Conservation (phyloP, 495 filamentous ascomycete genomes). For the Aspergillus baeticus region DNA sequence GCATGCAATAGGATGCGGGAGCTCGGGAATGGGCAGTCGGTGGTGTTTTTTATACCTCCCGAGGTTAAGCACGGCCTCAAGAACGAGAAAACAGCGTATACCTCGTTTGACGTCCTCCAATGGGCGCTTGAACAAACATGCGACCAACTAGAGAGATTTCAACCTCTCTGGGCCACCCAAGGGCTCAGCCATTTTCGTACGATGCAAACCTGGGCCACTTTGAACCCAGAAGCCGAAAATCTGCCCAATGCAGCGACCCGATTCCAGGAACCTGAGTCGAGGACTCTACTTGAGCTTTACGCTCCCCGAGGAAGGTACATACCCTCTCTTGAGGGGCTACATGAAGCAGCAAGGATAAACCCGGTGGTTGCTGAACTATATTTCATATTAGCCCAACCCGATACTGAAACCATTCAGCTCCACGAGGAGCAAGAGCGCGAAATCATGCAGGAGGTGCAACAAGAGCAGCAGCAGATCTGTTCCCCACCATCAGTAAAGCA, state of each 20-base stretch:
- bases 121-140: constrained; percentile 17
- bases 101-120: constrained; percentile 7
- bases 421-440: constrained; percentile 68
- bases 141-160: constrained; percentile 3
- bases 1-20: constrained; percentile 62
- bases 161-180: constrained; percentile 14
- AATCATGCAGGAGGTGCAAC: constrained; percentile 57
- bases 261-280: constrained; percentile 17
- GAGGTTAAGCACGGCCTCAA: constrained; percentile 37
- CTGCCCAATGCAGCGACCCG: neutral
- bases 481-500: constrained; percentile 38
- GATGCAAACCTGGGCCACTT: neutral
- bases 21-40: constrained; percentile 56
- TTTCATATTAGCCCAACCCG: neutral
- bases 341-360: no score
- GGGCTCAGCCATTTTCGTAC: constrained; percentile 9
- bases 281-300: constrained; percentile 15
- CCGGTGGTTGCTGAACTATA: constrained; percentile 1
- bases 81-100: neutral
- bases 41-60: constrained; percentile 48
- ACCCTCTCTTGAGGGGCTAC: no score
- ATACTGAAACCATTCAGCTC: constrained; percentile 29
- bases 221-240: neutral
- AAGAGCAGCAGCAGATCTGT: constrained; percentile 51
- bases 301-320: neutral